A percentile compares a stretch with the other conserved stretches of the same genome.
phyloP scores from a whole-genome alignment of 2,329 filamentous ascomycete species.

The Cladosporium halotolerans region DNA sequence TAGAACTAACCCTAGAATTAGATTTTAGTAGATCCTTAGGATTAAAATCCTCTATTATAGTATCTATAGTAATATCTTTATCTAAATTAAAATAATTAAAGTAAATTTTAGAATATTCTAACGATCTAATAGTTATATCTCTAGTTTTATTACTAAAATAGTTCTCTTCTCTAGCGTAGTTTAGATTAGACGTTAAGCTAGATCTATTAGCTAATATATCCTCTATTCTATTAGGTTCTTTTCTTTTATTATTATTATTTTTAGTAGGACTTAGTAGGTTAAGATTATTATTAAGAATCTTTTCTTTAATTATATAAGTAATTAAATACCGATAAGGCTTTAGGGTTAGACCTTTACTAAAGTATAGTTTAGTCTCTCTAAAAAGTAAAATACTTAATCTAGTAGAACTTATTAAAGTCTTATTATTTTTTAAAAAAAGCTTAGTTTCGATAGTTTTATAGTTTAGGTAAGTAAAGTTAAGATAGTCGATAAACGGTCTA shows the following conservation, averaged over 20 bases:
- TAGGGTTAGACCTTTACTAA: not conserved
- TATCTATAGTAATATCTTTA: not conserved
- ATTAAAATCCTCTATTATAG: not conserved
- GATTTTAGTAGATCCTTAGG: not conserved
- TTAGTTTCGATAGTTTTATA: not conserved
- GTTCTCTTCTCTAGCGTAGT: conserved; percentile 4
- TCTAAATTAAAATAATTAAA: conserved; percentile 8
- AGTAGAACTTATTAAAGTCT: not conserved
- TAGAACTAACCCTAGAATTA: not conserved
- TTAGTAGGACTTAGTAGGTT: not conserved
- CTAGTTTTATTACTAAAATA: conserved; percentile 4
- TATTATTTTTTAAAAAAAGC: not conserved
- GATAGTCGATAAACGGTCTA: conserved; percentile 3
- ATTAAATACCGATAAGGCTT: not conserved
- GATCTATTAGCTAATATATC: conserved; percentile 2
- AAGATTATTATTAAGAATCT: not conserved
- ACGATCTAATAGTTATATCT: conserved; percentile 1
- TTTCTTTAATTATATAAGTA: not conserved
- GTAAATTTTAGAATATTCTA: conserved; percentile 1
- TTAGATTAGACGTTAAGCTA: not conserved
- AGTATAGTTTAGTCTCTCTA: not conserved
- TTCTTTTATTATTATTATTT: too few relatives aligned
- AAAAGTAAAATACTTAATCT: not conserved
- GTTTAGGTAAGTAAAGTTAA: not conserved
- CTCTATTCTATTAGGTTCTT: conserved; percentile 1